These are phyloP conservation scores for Rhodotorula sp. DNA, from an alignment of 1,284 basidiomycete species.

Conservation along the genomic window DNA sequence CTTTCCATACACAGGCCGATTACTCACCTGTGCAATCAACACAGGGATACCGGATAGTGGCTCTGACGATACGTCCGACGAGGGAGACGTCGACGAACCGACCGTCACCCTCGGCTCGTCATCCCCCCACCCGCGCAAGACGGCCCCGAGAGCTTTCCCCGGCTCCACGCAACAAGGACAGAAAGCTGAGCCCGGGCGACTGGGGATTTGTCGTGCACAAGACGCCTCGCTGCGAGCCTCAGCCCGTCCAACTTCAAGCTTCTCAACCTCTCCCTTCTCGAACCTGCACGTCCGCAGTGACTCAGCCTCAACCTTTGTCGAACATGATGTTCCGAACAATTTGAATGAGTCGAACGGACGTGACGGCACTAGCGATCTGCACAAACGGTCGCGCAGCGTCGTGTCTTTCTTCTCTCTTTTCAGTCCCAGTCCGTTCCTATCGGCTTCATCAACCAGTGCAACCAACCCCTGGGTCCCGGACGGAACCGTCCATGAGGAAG, in stretches of 20 bases:
- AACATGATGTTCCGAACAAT: neutral
- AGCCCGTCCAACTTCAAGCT: neutral
- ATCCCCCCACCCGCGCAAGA: neutral
- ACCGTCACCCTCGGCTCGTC: slow-evolving; percentile 26
- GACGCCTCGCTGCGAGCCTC: no score
- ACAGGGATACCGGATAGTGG: slow-evolving; percentile 14
- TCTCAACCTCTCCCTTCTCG: slow-evolving; percentile 9
- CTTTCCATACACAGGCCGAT: neutral
- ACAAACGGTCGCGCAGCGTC: slow-evolving; percentile 27
- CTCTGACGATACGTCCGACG: slow-evolving; percentile 6
- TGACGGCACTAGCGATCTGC: neutral
- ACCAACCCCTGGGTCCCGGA: no score
- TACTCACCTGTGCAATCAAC: neutral
- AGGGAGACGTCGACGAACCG: slow-evolving; percentile 34
- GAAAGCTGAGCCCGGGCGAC: no score
- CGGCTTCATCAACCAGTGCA: no score
- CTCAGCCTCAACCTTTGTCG: slow-evolving; percentile 14
- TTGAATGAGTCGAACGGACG: neutral
- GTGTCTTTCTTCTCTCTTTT: slow-evolving; percentile 29
- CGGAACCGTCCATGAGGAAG: neutral
- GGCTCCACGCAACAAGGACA: no score
- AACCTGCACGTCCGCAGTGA: slow-evolving; percentile 17
- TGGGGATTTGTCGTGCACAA: no score
- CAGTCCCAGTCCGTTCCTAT: neutral
- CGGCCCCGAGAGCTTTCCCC: no score